Evolutionary conservation across 2,329 filamentous ascomycete genomes (phyloP).

Genomic region (Knoxdaviesia capensis): DNA sequence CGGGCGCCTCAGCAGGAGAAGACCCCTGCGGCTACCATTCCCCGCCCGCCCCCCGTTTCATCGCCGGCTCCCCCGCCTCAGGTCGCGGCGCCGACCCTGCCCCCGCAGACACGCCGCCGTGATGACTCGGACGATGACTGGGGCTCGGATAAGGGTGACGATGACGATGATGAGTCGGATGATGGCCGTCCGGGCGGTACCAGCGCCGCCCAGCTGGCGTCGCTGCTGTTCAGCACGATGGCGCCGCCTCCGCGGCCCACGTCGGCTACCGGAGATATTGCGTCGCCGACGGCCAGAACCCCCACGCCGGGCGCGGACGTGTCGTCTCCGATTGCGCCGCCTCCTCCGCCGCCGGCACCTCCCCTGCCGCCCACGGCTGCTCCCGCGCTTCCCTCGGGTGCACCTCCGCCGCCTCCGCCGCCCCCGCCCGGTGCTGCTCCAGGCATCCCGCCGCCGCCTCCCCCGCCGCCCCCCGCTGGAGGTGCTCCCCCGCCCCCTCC

Average conservation of each 20-base stretch:
- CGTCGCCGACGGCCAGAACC: constrained; percentile 15
- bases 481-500: constrained; percentile 13
- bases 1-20: constrained; percentile 48
- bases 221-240: constrained; percentile 94
- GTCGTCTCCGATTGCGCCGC: constrained; percentile 16
- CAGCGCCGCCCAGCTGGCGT: constrained; percentile 79
- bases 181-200: constrained; percentile 63
- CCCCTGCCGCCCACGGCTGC: constrained; percentile 12
- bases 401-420: constrained; percentile 13
- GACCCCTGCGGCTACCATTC: constrained; percentile 15
- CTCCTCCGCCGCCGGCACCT: constrained; percentile 16
- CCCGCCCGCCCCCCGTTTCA: constrained; percentile 4
- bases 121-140: constrained; percentile 62
- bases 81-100: constrained; percentile 22
- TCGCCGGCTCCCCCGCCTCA: constrained; percentile 16
- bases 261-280: constrained; percentile 53
- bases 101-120: constrained; percentile 36
- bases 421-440: constrained; percentile 14
- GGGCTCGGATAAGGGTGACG: constrained; percentile 51
- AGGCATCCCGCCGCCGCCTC: constrained; percentile 11
- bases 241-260: constrained; percentile 64
- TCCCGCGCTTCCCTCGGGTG: constrained; percentile 12
- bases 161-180: constrained; percentile 50
- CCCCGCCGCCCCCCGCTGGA: constrained; percentile 10
- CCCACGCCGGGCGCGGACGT: constrained; percentile 16